A percentile compares a stretch with the other conserved stretches of the same genome.
phyloP scores from a whole-genome alignment of 139 green algal species.

The Edaphochlamys debaryana region DNA sequence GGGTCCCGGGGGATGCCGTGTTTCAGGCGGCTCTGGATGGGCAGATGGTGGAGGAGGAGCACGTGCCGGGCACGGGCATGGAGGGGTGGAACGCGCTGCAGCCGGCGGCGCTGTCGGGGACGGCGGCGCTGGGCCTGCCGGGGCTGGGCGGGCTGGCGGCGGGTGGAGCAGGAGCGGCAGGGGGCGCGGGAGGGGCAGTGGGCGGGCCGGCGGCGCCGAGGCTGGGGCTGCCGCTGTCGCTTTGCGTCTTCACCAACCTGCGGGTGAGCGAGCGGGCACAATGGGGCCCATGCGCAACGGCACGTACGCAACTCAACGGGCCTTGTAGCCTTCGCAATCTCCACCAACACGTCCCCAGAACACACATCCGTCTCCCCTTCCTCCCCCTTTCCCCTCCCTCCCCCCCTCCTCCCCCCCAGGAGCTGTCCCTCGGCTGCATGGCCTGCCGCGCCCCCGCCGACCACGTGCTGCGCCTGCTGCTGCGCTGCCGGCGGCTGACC shows the following conservation, averaged over 20 bases:
- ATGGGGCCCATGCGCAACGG: too few species aligned
- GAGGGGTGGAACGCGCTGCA: constrained; percentile 11
- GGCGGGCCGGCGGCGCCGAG: background rate
- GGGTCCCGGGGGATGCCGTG: background rate
- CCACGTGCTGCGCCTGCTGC: constrained; percentile 32
- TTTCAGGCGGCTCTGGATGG: background rate
- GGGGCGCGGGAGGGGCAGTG: background rate
- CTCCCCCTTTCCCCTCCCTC: background rate
- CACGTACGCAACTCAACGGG: too few species aligned
- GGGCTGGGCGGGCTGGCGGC: background rate
- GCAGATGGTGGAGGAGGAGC: constrained; percentile 1
- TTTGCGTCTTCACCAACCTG: constrained; percentile 13
- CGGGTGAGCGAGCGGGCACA: background rate
- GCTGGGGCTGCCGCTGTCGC: constrained; percentile 18
- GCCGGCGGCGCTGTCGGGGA: background rate
- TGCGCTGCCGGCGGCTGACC: constrained; percentile 25
- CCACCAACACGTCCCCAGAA: too few species aligned
- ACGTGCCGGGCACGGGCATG: background rate
- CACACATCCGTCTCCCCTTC: too few species aligned
- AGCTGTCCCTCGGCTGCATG: constrained; percentile 11
- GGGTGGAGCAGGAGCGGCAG: background rate
- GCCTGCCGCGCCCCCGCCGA: constrained; percentile 22
- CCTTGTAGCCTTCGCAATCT: too few species aligned
- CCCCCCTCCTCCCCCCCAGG: background rate
- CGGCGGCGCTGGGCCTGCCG: background rate